Evolutionary conservation across 805 yeast species (phyloP), one percentile per base, ranked within the genome.

Genomic region (Zygosaccharomyces rouxii): DNA sequence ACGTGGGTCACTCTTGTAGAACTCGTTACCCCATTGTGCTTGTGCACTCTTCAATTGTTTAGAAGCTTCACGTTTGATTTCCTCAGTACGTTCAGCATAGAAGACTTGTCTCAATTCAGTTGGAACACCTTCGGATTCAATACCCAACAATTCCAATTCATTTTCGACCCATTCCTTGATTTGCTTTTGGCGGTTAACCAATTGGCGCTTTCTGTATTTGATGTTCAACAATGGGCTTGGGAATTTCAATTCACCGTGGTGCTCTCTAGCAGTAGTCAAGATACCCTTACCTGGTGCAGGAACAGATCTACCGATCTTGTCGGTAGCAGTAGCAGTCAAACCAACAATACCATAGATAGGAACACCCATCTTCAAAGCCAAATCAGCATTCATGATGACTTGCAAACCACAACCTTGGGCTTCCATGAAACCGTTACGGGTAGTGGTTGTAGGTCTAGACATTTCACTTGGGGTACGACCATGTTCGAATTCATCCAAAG

Each of bases 271-370:
- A 66, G 96, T 89, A 53, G 99, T 94, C 77, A 94, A 79, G 58
- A 94, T 86, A 84, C 99, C 99, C 76, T 92, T 89, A 71, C 99
- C 99, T 73, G 99, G 99, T 67, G 99, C 99, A 57, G 99, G 99
- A 58, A 94, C 92, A 44, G 98, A 90, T 75, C 97, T 86, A 68
- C 98, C 97, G 69, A 92, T 92, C 83, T 90, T 95, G 72, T 94
- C 99, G 52, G 96, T 81, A 46, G 99, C 99, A 64, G 98, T 95
- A 48, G 97, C 92, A 49, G 97, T 79, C 79, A 90, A 74, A 47
- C 95, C 99, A 60, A 90, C 78, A 54, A 94, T 82, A 72, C 97
- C 99, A 63, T 95, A 88, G 63, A 94, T 88, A 68, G 99, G 99
- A 60, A 95, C 97, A 76, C 99, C 99, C 99, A 94, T 94, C 68